Percentiles rank a stretch among this genome's conserved stretches.
Evolutionary conservation across 2,329 filamentous ascomycete genomes (phyloP).

Genomic region (Dothideomycetes sp.): DNA sequence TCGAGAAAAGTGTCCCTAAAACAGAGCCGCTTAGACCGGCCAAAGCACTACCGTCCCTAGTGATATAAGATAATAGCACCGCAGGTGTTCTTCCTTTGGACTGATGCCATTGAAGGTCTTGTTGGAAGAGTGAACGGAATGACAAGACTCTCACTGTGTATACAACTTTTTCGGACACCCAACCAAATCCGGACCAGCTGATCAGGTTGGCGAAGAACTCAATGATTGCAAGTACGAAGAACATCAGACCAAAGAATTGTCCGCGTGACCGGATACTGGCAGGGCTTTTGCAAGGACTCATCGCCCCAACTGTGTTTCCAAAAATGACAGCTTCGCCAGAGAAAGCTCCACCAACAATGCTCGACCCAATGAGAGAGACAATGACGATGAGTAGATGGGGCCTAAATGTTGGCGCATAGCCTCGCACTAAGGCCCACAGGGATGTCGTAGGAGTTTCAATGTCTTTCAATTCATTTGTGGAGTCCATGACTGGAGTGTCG

Average conservation of each 20-base stretch:
- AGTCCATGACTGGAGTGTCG: conserved; percentile 6
- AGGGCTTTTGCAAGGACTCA: conserved; percentile 42
- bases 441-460: conserved; percentile 16
- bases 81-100: conserved; percentile 51
- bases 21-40: conserved; percentile 60
- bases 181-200: conserved; percentile 48
- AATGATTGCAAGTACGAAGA: conserved; percentile 49
- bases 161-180: conserved; percentile 52
- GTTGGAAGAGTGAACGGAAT: conserved; percentile 53
- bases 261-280: conserved; percentile 39
- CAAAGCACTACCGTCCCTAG: conserved; percentile 55
- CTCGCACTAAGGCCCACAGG: conserved; percentile 20
- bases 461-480: conserved; percentile 12
- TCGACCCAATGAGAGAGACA: conserved; percentile 21
- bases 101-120: conserved; percentile 62
- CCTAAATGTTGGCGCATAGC: conserved; percentile 28
- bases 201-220: conserved; percentile 51
- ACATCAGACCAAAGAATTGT: conserved; percentile 45
- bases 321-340: conserved; percentile 49
- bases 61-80: conserved; percentile 55
- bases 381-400: conserved; percentile 28
- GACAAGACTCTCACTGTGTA: conserved; percentile 53
- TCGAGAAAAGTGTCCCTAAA: conserved; percentile 57
- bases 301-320: conserved; percentile 46
- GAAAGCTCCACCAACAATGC: conserved; percentile 46